Base-by-base conservation (phyloP, 371 early-diverging fungal species). In the Syncephalastrum racemosum region DNA sequence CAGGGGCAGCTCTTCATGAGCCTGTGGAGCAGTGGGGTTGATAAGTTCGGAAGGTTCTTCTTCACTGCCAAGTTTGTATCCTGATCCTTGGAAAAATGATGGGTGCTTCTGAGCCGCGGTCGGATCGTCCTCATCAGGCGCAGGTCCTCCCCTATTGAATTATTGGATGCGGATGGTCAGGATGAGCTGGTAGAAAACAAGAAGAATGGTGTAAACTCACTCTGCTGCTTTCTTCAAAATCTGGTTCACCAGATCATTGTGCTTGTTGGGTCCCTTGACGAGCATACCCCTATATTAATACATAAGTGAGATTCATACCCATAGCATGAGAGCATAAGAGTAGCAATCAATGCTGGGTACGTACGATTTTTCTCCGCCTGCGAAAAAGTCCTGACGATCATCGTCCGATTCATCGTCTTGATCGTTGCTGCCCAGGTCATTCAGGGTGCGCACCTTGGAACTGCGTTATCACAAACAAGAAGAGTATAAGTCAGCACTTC, bases 311-410 rank as follows among this genome's bases (percentile, higher is more conserved):
- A n/a, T n/a, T n/a, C n/a, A 10, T 20, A 20, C 4, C 4, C 36
- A 31, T 8, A 8, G 10, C 36, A 31, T 31, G 36, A 2, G 27
- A 31, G 36, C 36, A 5, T 31, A 31, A 12, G 36, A 31, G 36
- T 12, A 31, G 6, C 2, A 2, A 31, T 5, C 10, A 2, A 31
- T 31, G 10, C 15, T 27, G 8, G n/a, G n/a, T n/a, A 75, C 86
- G 39, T 75, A 90, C 86, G 90, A 89, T 73, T 89, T 89, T 67
- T 93, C 94, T 24, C 94, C 94, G 13, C 94, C 94, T 18, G 93
- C 87, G 75, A 86, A 93, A 31, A 81, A 84, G 59, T 88, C 88
- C 63, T 93, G 83, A 22, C 86, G 88, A 18, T 90, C 77, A 16
- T 82, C 84, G 13, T 82, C 79, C 5, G 82, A 80, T 3, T 76